Evolutionary conservation across 83 land plant species (phyloP).

Genomic region (Isoetes engelmannii): DNA sequence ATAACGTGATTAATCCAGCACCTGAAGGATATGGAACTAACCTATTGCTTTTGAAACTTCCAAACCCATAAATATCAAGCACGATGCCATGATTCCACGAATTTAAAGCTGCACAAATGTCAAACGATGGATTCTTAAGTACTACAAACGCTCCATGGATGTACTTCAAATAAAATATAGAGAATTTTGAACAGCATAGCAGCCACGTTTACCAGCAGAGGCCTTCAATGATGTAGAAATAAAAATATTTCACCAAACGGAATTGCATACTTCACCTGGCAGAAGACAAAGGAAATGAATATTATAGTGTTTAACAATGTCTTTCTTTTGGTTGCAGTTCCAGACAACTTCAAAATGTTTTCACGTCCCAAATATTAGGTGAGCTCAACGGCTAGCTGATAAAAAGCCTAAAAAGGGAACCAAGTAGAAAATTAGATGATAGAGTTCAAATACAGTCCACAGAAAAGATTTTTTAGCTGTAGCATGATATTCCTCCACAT

Average conservation of each 20-base stretch:
- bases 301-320: not conserved
- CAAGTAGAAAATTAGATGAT: not conserved
- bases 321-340: not conserved
- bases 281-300: constrained; percentile 11
- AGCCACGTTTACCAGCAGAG: too few relatives aligned
- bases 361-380: not conserved
- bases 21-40: constrained; percentile 7
- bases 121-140: too few relatives aligned
- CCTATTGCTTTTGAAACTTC: constrained; percentile 95
- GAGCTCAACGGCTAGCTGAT: constrained; percentile 1
- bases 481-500: constrained; percentile 9
- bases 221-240: too few relatives aligned
- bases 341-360: not conserved
- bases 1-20: too few relatives aligned
- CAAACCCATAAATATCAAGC: constrained; percentile 98
- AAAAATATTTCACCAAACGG: not conserved
- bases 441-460: not conserved
- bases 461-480: not conserved
- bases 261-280: not conserved
- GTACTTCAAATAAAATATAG: too few relatives aligned
- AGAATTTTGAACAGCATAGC: too few relatives aligned
- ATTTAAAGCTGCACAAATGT: too few relatives aligned
- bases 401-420: not conserved
- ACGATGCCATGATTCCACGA: too few relatives aligned
- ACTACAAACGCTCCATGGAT: too few relatives aligned